Conservation (phyloP, 192 early-diverging fungal genomes). For the Backusella macrospora region DNA sequence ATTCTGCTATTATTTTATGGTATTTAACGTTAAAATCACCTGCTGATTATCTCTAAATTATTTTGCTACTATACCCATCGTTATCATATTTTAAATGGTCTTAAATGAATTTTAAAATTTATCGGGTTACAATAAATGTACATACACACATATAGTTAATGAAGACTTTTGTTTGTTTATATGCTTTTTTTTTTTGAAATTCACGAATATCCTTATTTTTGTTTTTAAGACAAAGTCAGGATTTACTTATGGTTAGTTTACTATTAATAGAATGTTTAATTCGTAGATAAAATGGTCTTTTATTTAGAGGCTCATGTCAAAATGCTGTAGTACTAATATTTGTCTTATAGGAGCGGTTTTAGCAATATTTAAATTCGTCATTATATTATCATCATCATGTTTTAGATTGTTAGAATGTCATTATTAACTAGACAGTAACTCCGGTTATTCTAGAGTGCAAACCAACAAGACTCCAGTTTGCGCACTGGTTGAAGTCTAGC, state of each 20-base stretch:
- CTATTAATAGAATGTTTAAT: not conserved
- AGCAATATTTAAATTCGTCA: not conserved
- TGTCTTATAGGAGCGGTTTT: not conserved
- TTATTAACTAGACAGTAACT: not conserved
- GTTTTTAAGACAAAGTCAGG: too few relatives aligned
- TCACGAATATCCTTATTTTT: not conserved
- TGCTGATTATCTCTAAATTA: not conserved
- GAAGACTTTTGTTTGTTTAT: not conserved
- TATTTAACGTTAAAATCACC: not conserved
- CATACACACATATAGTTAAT: not conserved
- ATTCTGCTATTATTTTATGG: not conserved
- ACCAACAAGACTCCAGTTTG: not conserved
- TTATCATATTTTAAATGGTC: not conserved
- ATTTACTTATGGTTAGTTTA: not conserved
- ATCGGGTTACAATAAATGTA: slow-evolving; percentile 8
- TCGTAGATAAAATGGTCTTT: not conserved
- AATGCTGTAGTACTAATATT: not conserved
- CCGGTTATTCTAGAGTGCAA: not conserved
- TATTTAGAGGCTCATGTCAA: not conserved
- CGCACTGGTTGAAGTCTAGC: not conserved
- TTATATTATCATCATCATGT: slow-evolving; percentile 1
- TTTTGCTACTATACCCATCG: slow-evolving; percentile 1
- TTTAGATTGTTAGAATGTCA: not conserved
- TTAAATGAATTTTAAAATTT: not conserved
- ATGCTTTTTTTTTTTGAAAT: not conserved